Evolutionary conservation across 2,329 filamentous ascomycete genomes (phyloP).

Genomic region (Chrysosporium queenslandicum): DNA sequence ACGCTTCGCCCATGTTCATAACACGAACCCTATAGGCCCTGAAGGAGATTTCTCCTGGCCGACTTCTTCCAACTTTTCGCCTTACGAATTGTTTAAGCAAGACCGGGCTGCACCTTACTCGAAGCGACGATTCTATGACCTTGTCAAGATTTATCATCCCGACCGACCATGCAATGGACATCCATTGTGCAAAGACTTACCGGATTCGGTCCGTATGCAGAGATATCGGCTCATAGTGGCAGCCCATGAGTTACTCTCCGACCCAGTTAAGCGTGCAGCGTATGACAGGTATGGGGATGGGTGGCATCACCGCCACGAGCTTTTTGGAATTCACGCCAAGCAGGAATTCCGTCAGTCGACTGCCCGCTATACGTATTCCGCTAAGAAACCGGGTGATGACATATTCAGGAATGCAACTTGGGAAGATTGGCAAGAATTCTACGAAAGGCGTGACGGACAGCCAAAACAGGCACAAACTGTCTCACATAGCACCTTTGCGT

Average conservation of each 20-base stretch:
- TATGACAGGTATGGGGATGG: slow-evolving; percentile 77
- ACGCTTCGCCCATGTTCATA: slow-evolving; percentile 30
- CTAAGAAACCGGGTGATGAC: slow-evolving; percentile 30
- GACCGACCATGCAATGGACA: slow-evolving; percentile 50
- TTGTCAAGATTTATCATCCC: slow-evolving; percentile 94
- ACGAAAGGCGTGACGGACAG: slow-evolving; percentile 41
- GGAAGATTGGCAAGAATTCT: slow-evolving; percentile 93
- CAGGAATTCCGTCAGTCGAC: background rate
- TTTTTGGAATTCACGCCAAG: slow-evolving; percentile 17
- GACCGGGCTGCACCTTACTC: slow-evolving; percentile 58
- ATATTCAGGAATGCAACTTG: slow-evolving; percentile 75
- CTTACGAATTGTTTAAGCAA: slow-evolving; percentile 76
- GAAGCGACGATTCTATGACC: slow-evolving; percentile 74
- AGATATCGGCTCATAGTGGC: slow-evolving; percentile 81
- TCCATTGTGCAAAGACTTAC: slow-evolving; percentile 38
- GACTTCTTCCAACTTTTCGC: slow-evolving; percentile 47
- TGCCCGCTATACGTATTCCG: slow-evolving; percentile 17
- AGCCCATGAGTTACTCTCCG: slow-evolving; percentile 78
- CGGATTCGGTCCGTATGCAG: slow-evolving; percentile 60
- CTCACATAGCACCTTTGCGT: slow-evolving; percentile 68
- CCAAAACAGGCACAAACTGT: slow-evolving; percentile 33
- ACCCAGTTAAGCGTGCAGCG: slow-evolving; percentile 63
- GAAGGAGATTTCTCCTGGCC: slow-evolving; percentile 34
- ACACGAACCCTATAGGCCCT: slow-evolving; percentile 22
- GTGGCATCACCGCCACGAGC: slow-evolving; percentile 49